Conservation (phyloP, 495 filamentous ascomycete species). For the Aspergillus olivimuriae region DNA sequence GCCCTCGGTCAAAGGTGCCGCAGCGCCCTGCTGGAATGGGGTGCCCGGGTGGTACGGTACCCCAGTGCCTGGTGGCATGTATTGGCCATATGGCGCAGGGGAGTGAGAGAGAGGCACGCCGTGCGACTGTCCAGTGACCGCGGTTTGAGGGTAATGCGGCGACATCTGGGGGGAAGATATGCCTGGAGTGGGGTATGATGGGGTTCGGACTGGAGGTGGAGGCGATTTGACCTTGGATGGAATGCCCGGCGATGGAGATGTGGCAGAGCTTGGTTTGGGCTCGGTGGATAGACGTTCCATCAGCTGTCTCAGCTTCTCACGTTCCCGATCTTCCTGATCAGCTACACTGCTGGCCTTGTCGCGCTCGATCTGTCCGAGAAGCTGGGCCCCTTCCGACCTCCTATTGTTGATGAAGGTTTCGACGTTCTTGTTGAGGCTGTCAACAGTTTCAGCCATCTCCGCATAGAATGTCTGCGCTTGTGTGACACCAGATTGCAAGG, state of each 20-base stretch:
- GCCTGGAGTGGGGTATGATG: conserved; percentile 30
- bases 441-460: conserved; percentile 93
- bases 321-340: conserved; percentile 75
- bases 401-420: conserved; percentile 95
- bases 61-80: conserved; percentile 23
- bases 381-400: conserved; percentile 81
- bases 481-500: conserved; percentile 75
- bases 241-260: conserved; percentile 36
- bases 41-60: conserved; percentile 28
- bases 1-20: conserved; percentile 38
- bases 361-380: conserved; percentile 81
- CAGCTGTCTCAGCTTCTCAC: conserved; percentile 74
- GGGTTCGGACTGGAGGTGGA: conserved; percentile 37
- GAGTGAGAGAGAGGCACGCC: conserved; percentile 32
- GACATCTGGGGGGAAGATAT: conserved; percentile 37
- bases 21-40: conserved; percentile 42
- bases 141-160: conserved; percentile 43
- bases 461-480: conserved; percentile 88
- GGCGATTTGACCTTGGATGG: conserved; percentile 34
- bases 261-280: conserved; percentile 39
- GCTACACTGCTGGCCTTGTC: conserved; percentile 60
- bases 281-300: conserved; percentile 96
- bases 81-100: conserved; percentile 38
- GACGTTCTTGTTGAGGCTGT: conserved; percentile 93
- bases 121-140: conserved; percentile 28